phyloP scores from a whole-genome alignment of 768 basidiomycete genomes.

The Trametes cubensis region DNA sequence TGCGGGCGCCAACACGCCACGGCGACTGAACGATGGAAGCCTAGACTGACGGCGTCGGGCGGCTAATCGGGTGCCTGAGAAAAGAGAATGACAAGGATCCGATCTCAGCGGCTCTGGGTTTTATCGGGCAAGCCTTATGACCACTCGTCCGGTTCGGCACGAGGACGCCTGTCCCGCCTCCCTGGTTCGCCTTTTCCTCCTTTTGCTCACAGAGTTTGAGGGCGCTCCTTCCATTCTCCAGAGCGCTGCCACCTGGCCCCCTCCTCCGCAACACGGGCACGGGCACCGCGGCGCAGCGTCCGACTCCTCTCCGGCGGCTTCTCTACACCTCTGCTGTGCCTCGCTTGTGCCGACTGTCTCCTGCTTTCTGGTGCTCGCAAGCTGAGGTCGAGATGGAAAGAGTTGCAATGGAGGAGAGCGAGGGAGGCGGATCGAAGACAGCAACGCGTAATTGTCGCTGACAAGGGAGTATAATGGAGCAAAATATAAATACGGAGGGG shows the following conservation, averaged over 20 bases:
- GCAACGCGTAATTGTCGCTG: conserved; percentile 7
- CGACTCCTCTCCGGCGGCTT: neutral
- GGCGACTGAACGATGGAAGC: conserved; percentile 1
- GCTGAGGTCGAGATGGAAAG: too few species aligned
- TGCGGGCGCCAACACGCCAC: too few species aligned
- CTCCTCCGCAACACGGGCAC: conserved; percentile 2
- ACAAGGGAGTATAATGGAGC: conserved; percentile 4
- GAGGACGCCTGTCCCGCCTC: conserved; percentile 16
- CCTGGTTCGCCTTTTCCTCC: conserved; percentile 1
- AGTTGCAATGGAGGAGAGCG: neutral
- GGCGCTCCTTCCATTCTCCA: conserved; percentile 25
- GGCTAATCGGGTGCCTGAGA: conserved; percentile 27
- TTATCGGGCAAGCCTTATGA: conserved; percentile 27
- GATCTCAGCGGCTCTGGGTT: conserved; percentile 30
- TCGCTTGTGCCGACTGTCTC: neutral
- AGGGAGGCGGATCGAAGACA: neutral
- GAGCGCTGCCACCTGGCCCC: conserved; percentile 3
- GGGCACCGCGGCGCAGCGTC: conserved; percentile 6
- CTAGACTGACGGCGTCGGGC: conserved; percentile 21
- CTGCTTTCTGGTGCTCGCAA: too few species aligned
- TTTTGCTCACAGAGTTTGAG: conserved; percentile 18
- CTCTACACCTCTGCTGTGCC: neutral
- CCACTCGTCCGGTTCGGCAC: conserved; percentile 18
- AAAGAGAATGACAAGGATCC: conserved; percentile 25
- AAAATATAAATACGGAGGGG: conserved; percentile 6